phyloP scores from a whole-genome alignment of 1,139 yeast genomes.

The Saccharomyces hybrid region DNA sequence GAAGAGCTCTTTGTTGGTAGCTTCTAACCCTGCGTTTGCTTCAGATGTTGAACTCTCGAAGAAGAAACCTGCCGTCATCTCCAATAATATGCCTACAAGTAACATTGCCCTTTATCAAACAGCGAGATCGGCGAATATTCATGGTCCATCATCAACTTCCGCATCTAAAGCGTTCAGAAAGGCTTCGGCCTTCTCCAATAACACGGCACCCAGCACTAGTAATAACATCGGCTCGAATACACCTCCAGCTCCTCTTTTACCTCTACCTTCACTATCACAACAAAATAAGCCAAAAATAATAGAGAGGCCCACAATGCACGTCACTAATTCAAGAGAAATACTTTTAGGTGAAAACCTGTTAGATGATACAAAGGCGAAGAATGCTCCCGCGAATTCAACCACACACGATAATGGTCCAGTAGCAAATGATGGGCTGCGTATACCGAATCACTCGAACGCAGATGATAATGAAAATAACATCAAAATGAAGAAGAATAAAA shows the following conservation, averaged over 20 bases:
- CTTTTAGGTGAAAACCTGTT: constrained; percentile 12
- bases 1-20: constrained; percentile 26
- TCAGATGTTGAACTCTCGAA: constrained; percentile 3
- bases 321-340: constrained; percentile 21
- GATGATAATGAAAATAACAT: neutral
- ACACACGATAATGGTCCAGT: neutral
- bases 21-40: constrained; percentile 8
- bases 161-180: constrained; percentile 1
- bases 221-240: constrained; percentile 1
- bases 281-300: constrained; percentile 11
- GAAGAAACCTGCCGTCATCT: neutral
- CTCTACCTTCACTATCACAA: neutral
- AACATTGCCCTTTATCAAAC: neutral
- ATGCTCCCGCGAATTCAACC: neutral
- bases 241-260: neutral
- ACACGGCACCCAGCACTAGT: constrained; percentile 6
- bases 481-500: neutral
- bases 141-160: neutral
- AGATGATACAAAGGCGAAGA: neutral
- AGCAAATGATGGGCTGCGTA: constrained; percentile 1
- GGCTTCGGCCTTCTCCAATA: neutral
- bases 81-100: neutral
- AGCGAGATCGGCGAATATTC: neutral
- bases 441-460: neutral
- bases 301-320: constrained; percentile 19